A percentile compares a stretch with the other conserved stretches of the same genome.
Conservation (phyloP, 306 rosid genomes). For the Malus asiatica region DNA sequence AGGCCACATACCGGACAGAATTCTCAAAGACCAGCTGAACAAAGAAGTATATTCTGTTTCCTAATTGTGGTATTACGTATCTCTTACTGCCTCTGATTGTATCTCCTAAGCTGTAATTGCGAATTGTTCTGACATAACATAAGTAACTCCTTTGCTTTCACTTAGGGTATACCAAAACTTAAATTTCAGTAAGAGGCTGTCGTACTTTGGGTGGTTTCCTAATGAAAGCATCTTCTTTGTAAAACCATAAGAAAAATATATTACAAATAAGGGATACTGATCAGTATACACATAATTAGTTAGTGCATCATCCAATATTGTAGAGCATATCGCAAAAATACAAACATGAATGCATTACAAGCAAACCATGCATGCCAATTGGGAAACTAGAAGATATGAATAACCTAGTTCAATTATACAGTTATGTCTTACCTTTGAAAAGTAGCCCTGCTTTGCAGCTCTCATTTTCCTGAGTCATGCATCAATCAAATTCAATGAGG, state of each 20-base stretch:
- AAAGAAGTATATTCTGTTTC: neutral
- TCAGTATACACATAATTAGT: too few relatives aligned
- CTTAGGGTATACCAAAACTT: neutral
- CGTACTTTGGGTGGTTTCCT: neutral
- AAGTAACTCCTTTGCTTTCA: neutral
- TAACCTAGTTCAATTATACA: neutral
- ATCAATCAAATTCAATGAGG: neutral
- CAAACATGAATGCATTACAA: neutral
- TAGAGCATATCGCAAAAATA: neutral
- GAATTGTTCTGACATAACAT: too few relatives aligned
- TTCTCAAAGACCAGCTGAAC: neutral
- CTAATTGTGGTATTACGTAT: neutral
- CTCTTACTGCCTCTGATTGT: neutral
- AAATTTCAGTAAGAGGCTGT: neutral
- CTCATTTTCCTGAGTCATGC: constrained; percentile 55
- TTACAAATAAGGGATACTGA: too few relatives aligned
- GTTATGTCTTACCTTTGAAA: constrained; percentile 43
- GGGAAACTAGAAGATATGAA: neutral
- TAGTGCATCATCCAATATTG: neutral
- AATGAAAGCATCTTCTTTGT: neutral
- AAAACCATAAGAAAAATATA: neutral
- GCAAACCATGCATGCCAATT: neutral
- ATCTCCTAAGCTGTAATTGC: neutral
- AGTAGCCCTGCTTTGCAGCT: constrained; percentile 64
- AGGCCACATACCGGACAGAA: neutral